These are phyloP conservation scores for Penicillium turbatum DNA, from an alignment of 495 filamentous ascomycete species.

Conservation along the genomic window DNA sequence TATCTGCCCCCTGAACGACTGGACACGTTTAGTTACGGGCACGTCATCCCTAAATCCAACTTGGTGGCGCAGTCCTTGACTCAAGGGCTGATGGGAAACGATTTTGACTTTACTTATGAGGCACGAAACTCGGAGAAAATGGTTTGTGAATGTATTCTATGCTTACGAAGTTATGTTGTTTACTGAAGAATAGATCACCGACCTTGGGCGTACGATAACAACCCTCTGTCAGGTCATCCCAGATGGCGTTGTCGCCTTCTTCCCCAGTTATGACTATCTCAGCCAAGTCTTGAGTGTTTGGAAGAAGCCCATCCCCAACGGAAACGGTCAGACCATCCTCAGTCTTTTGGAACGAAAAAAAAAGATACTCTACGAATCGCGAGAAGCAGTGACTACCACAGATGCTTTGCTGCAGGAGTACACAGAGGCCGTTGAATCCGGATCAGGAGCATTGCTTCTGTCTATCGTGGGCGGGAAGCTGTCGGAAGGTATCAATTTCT, in stretches of 20 bases:
- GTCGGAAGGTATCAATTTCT: conserved; percentile 98
- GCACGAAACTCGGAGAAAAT: conserved; percentile 57
- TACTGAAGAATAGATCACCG: conserved; percentile 54
- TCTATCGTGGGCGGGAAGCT: conserved; percentile 93
- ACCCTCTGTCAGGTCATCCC: conserved; percentile 70
- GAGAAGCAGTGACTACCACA: conserved; percentile 44
- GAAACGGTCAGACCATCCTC: conserved; percentile 28
- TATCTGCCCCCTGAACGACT: conserved; percentile 61
- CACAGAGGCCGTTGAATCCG: conserved; percentile 58
- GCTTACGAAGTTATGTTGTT: background rate
- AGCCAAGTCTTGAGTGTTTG: conserved; percentile 66
- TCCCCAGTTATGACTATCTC: conserved; percentile 90
- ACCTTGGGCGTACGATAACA: conserved; percentile 69
- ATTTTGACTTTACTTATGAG: conserved; percentile 85
- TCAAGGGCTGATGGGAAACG: conserved; percentile 49
- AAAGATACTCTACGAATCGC: conserved; percentile 59
- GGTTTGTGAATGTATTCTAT: conserved; percentile 31
- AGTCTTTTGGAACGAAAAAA: conserved; percentile 54
- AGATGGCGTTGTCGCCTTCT: conserved; percentile 93
- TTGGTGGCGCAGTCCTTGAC: conserved; percentile 66
- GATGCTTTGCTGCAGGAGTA: conserved; percentile 73
- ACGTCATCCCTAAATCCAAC: conserved; percentile 83
- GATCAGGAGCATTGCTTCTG: conserved; percentile 76
- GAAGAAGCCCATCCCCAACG: conserved; percentile 44
- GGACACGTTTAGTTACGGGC: conserved; percentile 82